Evolutionary conservation across 108 stramenopile species (phyloP).

Genomic region (Nitzschia sp.): DNA sequence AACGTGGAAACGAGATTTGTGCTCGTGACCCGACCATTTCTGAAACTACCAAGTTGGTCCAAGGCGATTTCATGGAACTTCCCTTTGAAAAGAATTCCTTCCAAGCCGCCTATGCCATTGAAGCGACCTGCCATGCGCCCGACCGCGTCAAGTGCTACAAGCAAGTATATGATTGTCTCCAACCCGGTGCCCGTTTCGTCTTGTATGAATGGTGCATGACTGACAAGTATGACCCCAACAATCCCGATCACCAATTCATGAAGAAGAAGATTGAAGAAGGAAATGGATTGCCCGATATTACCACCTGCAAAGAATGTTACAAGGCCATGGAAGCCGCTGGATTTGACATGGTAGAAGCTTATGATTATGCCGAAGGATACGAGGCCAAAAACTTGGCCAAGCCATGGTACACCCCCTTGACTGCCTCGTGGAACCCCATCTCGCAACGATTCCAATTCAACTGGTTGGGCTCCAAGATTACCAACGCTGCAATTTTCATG

Average conservation of each 20-base stretch:
- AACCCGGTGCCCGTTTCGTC: constrained; percentile 84
- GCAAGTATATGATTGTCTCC: constrained; percentile 79
- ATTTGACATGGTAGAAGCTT: constrained; percentile 74
- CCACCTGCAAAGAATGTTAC: constrained; percentile 53
- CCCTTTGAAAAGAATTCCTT: constrained; percentile 76
- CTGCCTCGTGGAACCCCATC: constrained; percentile 84
- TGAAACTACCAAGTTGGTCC: constrained; percentile 40
- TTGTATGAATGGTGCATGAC: constrained; percentile 94
- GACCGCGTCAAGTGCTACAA: constrained; percentile 71
- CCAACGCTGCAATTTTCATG: constrained; percentile 38
- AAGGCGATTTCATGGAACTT: constrained; percentile 90
- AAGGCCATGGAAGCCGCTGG: constrained; percentile 71
- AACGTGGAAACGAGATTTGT: constrained; percentile 83
- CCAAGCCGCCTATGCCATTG: constrained; percentile 92
- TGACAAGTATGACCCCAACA: constrained; percentile 74
- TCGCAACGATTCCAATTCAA: constrained; percentile 91
- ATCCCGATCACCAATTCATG: constrained; percentile 62
- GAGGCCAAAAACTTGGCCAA: constrained; percentile 43
- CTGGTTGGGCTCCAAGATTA: constrained; percentile 70
- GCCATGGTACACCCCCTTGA: constrained; percentile 77
- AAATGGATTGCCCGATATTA: constrained; percentile 88
- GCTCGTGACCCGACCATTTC: constrained; percentile 47
- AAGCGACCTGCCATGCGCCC: constrained; percentile 94
- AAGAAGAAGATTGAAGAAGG: constrained; percentile 92
- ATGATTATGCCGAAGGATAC: constrained; percentile 68